phyloP scores from a whole-genome alignment of 768 basidiomycete genomes.

The Heimioporus sp. region DNA sequence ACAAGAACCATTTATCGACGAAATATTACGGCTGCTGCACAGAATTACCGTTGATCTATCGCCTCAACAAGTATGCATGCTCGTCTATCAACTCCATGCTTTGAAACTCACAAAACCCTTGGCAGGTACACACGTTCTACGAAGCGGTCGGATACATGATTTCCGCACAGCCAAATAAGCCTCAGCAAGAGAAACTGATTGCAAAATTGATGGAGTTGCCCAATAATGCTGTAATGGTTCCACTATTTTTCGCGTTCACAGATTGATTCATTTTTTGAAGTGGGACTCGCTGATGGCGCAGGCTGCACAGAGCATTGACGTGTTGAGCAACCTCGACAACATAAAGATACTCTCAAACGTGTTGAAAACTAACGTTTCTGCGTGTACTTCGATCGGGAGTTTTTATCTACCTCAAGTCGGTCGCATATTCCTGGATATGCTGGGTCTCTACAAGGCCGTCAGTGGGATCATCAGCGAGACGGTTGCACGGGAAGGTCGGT shows the following conservation, averaged over 20 bases:
- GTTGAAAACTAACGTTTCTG: conserved; percentile 97
- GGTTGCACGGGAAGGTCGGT: conserved; percentile 77
- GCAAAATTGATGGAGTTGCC: conserved; percentile 95
- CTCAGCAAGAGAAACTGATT: conserved; percentile 93
- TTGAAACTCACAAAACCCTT: conserved; percentile 7
- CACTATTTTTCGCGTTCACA: neutral
- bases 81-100: neutral
- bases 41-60: conserved; percentile 93
- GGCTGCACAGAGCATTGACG: conserved; percentile 89
- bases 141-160: conserved; percentile 99
- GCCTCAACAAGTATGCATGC: conserved; percentile 64
- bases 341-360: conserved; percentile 97
- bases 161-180: conserved; percentile 96
- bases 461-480: conserved; percentile 95
- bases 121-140: conserved; percentile 91
- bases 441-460: conserved; percentile 96
- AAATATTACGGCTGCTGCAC: conserved; percentile 89
- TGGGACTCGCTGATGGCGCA: conserved; percentile 98
- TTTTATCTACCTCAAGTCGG: conserved; percentile 98
- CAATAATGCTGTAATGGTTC: conserved; percentile 82
- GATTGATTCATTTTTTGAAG: conserved; percentile 38
- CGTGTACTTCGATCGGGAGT: conserved; percentile 94
- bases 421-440: conserved; percentile 95
- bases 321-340: conserved; percentile 86
- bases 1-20: conserved; percentile 96